phyloP scores from a whole-genome alignment of 768 basidiomycete genomes.

The Xerocomellus chrysenteron region DNA sequence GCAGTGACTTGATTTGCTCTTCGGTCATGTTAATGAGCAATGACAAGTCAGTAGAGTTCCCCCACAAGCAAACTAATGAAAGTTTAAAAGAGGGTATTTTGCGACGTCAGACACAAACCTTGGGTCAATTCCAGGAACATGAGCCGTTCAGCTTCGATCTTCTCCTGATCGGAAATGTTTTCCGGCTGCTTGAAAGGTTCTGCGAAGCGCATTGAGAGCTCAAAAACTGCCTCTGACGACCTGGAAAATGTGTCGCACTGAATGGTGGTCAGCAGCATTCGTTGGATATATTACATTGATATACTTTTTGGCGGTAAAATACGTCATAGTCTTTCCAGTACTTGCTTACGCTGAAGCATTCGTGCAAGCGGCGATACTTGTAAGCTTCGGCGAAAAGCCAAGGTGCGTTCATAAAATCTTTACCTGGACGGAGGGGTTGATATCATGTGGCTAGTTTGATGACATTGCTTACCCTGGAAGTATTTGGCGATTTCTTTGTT shows the following conservation, averaged over 20 bases:
- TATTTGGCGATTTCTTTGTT: slow-evolving; percentile 96
- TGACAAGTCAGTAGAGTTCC: slow-evolving; percentile 94
- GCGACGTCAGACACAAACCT: slow-evolving; percentile 43
- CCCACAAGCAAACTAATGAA: slow-evolving; percentile 86
- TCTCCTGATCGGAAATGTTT: slow-evolving; percentile 50
- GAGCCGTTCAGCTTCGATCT: slow-evolving; percentile 67
- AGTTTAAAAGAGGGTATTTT: background rate
- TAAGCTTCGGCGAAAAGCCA: slow-evolving; percentile 97
- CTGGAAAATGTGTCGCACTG: slow-evolving; percentile 95
- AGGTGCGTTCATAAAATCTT: slow-evolving; percentile 93
- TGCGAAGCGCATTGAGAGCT: slow-evolving; percentile 88
- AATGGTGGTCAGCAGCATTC: slow-evolving; percentile 6
- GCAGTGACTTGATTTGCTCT: slow-evolving; percentile 94
- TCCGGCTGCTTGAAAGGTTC: slow-evolving; percentile 72
- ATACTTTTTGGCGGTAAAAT: slow-evolving; percentile 91
- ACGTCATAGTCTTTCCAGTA: slow-evolving; percentile 91
- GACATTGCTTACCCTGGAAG: slow-evolving; percentile 66
- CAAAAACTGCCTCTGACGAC: slow-evolving; percentile 89
- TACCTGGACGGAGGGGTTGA: slow-evolving; percentile 43
- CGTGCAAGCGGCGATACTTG: slow-evolving; percentile 87
- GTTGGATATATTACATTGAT: slow-evolving; percentile 1
- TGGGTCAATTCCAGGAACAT: slow-evolving; percentile 95
- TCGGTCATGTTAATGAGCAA: slow-evolving; percentile 97
- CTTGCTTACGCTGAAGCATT: slow-evolving; percentile 90
- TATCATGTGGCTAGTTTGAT: background rate